Base-by-base conservation (phyloP, 495 filamentous ascomycete genomes). In the Aspergillus diversus region DNA sequence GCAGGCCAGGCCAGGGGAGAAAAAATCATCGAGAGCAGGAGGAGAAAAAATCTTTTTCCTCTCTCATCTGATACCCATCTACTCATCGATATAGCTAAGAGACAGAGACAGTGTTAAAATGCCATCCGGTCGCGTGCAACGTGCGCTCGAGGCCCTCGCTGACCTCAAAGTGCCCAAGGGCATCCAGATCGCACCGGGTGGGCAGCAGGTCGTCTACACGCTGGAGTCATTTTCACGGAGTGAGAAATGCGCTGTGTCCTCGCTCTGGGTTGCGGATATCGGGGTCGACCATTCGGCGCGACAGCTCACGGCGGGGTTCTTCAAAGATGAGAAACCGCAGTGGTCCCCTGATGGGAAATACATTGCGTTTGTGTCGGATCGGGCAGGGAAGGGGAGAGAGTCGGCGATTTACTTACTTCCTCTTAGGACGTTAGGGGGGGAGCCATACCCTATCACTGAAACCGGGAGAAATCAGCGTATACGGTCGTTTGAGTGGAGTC, bases 301-400 rank as follows among this genome's bases (percentile, higher is more conserved):
- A n/a, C 55, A 71, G 64, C 60, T 71, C 53, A 71, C 66, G n/a
- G 60, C 58, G 6, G 66, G 69, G 32, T 52, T 71, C 46, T 71
- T 66, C 57, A 62, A 57, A 55, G 69, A 71, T 43, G 49, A 69
- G 31, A 52, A 53, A 17, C 61, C 69, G 33, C 31, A 42, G 59
- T 71, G 64, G 69, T 63, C 58, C 17, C 66, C 69, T 13, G 66
- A 67, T 46, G 66, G 66, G 48, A 63, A 66, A 32, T 47, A 57
- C 33, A 61, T 71, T 27, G 69, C 69, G 0, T 71, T 71, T 56
- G 37, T 67, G 15, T 71, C 69, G 15, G 64, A 71, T 65, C 66
- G 69, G 16, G 59, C 60, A 16, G 57, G 21, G 48, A 61, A 63
- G 15, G 61, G 66, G 16, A 16, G 39, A 13, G 54, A 62, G 50